phyloP scores from a whole-genome alignment of 768 basidiomycete species.

The Boletus edulis region DNA sequence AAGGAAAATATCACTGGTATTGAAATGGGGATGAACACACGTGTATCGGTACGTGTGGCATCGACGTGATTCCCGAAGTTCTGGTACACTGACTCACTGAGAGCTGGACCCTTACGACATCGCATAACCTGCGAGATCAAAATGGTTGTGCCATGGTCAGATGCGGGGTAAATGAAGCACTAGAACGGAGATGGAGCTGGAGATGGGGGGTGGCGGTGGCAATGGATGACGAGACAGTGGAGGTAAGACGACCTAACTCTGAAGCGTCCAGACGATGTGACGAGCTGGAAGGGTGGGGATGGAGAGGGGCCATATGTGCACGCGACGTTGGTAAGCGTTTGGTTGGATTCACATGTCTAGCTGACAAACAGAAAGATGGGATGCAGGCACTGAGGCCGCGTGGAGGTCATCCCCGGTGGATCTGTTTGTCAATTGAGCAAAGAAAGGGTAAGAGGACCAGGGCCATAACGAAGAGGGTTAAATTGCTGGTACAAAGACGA shows the following conservation, averaged over 20 bases:
- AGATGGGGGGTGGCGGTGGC: conserved; percentile 1
- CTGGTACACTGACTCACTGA: neutral
- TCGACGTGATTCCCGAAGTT: neutral
- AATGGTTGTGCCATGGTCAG: neutral
- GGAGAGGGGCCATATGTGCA: neutral
- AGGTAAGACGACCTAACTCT: neutral
- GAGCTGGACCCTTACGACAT: neutral
- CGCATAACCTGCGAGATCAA: neutral
- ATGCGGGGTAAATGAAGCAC: neutral
- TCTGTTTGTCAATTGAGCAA: too few species aligned
- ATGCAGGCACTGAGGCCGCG: too few species aligned
- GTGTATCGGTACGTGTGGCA: conserved; percentile 2
- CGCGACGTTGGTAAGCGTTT: too few species aligned
- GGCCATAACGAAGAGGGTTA: too few species aligned
- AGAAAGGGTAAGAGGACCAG: too few species aligned
- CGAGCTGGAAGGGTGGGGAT: too few species aligned
- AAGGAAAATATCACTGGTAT: neutral
- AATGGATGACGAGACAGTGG: neutral
- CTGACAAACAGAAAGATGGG: too few species aligned
- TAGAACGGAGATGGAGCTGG: neutral
- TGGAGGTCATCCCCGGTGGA: too few species aligned
- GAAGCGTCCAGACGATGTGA: neutral
- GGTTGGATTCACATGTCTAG: too few species aligned
- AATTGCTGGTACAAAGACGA: too few species aligned
- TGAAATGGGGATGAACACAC: neutral